Base-by-base conservation (phyloP, 495 filamentous ascomycete species). In the Podospora australis region DNA sequence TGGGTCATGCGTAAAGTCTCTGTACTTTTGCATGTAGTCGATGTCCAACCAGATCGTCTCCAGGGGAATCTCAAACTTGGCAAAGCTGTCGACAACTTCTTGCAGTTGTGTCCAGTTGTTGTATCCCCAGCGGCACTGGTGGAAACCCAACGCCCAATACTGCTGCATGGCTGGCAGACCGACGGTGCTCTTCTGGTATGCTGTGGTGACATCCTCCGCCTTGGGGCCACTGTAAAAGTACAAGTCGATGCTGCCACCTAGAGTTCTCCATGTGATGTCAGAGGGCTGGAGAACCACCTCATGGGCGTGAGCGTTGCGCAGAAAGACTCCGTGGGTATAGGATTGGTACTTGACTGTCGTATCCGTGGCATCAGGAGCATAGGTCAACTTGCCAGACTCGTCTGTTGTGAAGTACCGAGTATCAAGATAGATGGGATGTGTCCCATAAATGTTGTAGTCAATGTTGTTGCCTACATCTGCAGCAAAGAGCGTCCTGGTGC, bases 11-110 rank as follows among this genome's bases (percentile, higher is more conserved):
- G 85, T 86, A 42, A 95, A 92, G 44, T 90, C 74, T 36, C 77
- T 60, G 24, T 77, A 79, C 8, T 66, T 64, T 40, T 80, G 70
- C 86, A 90, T 89, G 65, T 90, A 89, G 57, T 90, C 81, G 41
- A 94, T 92, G 51, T 91, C 87, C 16, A 83, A 75, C 85, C 88
- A 94, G 30, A 92, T 79, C 17, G 76, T 87, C 58, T 96, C 89
- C 7, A 96, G 68, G 0, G 88, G 89, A 47, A 96, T 94, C 22
- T 70, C 72, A 25, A 84, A 79, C 28, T 68, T 66, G 38, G 70
- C 79, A 66, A 91, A 92, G 51, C 86, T 86, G 41, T 82, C 77
- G 26, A 95, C 78, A 9, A 88, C 87, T n/a, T 82, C 82, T 39
- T 86, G 78, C 39, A 95, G 69, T 6, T 80, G 77, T 30, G 80